phyloP scores from a whole-genome alignment of 495 filamentous ascomycete species.

The Penicillium diatomitis region DNA sequence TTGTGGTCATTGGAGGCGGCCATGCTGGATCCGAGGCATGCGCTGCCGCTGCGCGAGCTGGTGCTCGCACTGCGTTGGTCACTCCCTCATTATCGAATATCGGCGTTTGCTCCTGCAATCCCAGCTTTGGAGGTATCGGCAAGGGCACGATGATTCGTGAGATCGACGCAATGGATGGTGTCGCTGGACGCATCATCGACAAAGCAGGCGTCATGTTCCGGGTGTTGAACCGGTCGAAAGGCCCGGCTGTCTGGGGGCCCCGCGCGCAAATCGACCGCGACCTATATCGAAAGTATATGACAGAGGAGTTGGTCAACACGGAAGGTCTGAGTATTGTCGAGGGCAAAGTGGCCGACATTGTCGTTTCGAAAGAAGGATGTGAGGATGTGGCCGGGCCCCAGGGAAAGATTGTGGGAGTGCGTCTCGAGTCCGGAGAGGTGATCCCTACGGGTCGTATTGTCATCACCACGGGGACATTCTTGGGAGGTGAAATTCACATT shows the following conservation, averaged over 20 bases:
- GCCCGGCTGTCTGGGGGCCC: constrained; percentile 93
- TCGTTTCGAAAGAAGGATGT: constrained; percentile 46
- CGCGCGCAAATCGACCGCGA: constrained; percentile 91
- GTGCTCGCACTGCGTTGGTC: constrained; percentile 81
- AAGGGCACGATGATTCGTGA: constrained; percentile 96
- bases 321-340: constrained; percentile 69
- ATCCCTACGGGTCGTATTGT: constrained; percentile 73
- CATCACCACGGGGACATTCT: constrained; percentile 92
- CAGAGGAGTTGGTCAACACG: constrained; percentile 70
- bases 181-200: constrained; percentile 83
- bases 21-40: constrained; percentile 94
- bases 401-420: constrained; percentile 74
- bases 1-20: constrained; percentile 90
- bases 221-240: constrained; percentile 79
- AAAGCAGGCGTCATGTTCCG: constrained; percentile 90
- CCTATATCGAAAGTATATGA: constrained; percentile 87
- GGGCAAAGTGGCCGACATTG: constrained; percentile 87
- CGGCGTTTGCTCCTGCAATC: constrained; percentile 95
- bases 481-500: constrained; percentile 95
- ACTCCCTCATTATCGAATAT: constrained; percentile 83
- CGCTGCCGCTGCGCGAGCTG: constrained; percentile 83
- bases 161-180: constrained; percentile 89
- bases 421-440: constrained; percentile 81
- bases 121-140: constrained; percentile 95
- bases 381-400: constrained; percentile 42